A percentile compares a stretch with the other conserved stretches of the same genome.
phyloP scores from a whole-genome alignment of 768 basidiomycete genomes.

The Mycena capillaripes region DNA sequence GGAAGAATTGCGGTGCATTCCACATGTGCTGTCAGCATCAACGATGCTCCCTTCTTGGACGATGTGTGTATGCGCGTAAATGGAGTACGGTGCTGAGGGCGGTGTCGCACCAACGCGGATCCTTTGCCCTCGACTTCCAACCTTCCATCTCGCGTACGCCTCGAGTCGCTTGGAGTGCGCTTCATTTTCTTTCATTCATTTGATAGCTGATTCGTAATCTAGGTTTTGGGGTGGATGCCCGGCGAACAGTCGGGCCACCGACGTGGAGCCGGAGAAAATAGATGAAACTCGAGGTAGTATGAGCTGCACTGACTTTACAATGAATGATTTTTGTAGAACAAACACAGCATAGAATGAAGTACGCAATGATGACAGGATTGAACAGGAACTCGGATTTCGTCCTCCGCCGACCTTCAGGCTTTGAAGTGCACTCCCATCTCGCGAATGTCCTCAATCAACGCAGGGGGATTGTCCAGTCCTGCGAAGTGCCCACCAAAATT shows the following conservation, averaged over 20 bases:
- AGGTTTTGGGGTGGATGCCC: too few relatives aligned
- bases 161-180: too few relatives aligned
- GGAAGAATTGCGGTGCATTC: too few relatives aligned
- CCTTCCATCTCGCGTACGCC: too few relatives aligned
- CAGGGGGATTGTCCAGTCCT: background rate
- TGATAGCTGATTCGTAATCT: too few relatives aligned
- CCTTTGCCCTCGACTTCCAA: too few relatives aligned
- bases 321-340: background rate
- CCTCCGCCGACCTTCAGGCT: background rate
- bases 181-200: too few relatives aligned
- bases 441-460: background rate
- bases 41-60: too few relatives aligned
- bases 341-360: background rate
- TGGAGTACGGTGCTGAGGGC: too few relatives aligned
- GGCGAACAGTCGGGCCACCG: background rate
- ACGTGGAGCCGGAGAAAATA: constrained; percentile 1
- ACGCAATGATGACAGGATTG: background rate
- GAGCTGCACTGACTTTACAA: background rate
- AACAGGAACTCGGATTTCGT: background rate
- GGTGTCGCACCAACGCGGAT: too few relatives aligned
- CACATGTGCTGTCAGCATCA: too few relatives aligned
- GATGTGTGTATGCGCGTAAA: too few relatives aligned
- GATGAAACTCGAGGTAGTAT: background rate
- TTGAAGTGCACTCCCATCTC: background rate
- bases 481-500: background rate